Base-by-base conservation (phyloP, 1,284 basidiomycete genomes). In the Fomitopsis pinicola region DNA sequence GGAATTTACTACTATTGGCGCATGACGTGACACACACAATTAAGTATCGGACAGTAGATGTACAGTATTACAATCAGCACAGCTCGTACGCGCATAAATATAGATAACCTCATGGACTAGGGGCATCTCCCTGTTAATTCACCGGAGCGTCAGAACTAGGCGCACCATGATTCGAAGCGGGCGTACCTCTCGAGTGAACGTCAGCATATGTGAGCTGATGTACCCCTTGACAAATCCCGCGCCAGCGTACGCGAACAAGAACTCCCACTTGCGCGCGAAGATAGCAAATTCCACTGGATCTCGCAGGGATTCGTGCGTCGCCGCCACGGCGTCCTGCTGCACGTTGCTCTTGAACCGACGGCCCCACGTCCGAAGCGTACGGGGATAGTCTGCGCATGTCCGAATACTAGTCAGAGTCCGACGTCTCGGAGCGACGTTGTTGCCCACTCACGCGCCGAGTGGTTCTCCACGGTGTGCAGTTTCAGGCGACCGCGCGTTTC, bases 331-430 rank as follows among this genome's bases (percentile, higher is more conserved):
- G 9, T 87, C 84, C 63, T 85, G 86, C 15, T 77, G 77, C 53
- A 87, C 72, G 67, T 89, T 88, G 52, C 75, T 75, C 61, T 87
- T 84, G 59, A 95, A 85, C 33, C 93, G 84, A 28, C 84, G 77
- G 56, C 86, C 86, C 94, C 94, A 96, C 78, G 94, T 92, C 42
- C 94, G 83, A n/a, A 96, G 82, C 19, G 94, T 95, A 44, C 94
- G 85, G 28, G 93, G 89, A 77, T 96, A 95, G 74, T 96, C 87
- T 89, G 63, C 35, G 30, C 42, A 35, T 26, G 35, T 2, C 38
- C 22, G 36, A 5, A 42, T 60, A 15, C 61, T 35, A 50, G 46
- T 60, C 38, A 40, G 35, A 22, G 60, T 45, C 35, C 45, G 53
- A 48, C 53, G 19, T 57, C 56, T 17, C 10, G 19, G n/a, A 42